Evolutionary conservation across 2,329 filamentous ascomycete species (phyloP), one percentile per base, ranked within the genome.

Genomic region (Aaosphaeria arxii): DNA sequence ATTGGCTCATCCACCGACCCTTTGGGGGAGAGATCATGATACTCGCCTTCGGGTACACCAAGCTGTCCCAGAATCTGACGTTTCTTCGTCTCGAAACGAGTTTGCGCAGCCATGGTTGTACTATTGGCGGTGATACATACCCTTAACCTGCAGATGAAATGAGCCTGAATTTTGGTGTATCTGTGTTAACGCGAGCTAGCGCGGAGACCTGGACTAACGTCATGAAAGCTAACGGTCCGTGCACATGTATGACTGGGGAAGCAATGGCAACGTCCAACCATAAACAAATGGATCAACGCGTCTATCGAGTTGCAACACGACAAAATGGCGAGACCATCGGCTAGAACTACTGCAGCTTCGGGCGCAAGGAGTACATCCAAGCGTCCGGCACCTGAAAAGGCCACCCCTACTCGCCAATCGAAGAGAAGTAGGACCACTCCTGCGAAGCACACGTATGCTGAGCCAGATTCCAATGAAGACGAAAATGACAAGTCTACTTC

Each of bases 21-120:
- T 74, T 96, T 96, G 3, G 92, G 91, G 1, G 89, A 95, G 6
- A 87, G 79, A 70, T 96, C 92, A 38, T 83, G 82, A 70, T 96
- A 95, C 50, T 87, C 80, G 4, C 76, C 78, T 40, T 83, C 81
- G 1, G 90, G 87, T 4, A 84, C 77, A 6, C 82, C 75, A 3
- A 96, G 83, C 55, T 86, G 81, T 39, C 78, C 72, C 11, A 96
- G 74, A 55, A 96, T 95, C 50, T 80, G 84, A 44, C 72, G 67
- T 71, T 96, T 97, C 65, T 83, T 87, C 41, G 59, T 55, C 31
- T 60, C 50, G 51, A 77, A 77, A 13, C 61, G 61, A 36, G 48
- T 57, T 39, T 58, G 52, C 66, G 69, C 70, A 17, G 42, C 44
- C n/a, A 40, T 44, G 40, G 30, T 35, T 30, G 24, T 24, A 24